These are phyloP conservation scores for Syzygium syzygioides DNA, from an alignment of 441 rosid species.

Conservation along the genomic window DNA sequence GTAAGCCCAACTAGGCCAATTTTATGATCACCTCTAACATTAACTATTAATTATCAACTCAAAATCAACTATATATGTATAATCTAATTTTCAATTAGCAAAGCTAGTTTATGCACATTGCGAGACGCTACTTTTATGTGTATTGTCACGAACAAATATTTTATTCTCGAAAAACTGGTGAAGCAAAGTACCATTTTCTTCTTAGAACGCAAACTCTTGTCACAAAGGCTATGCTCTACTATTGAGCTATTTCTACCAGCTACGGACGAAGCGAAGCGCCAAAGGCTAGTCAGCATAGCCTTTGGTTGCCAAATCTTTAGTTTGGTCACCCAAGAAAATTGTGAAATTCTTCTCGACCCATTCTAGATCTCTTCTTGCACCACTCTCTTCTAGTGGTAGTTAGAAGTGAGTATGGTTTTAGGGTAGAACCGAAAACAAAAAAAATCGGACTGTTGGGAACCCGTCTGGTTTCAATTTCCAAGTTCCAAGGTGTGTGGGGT, in stretches of 20 bases:
- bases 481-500: too few relatives aligned
- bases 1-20: background rate
- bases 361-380: background rate
- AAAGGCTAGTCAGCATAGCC: background rate
- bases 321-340: background rate
- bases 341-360: background rate
- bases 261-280: background rate
- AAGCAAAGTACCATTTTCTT: background rate
- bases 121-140: background rate
- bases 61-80: background rate
- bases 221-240: background rate
- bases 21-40: background rate
- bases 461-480: too few relatives aligned
- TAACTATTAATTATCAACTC: background rate
- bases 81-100: background rate
- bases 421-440: too few relatives aligned
- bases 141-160: background rate
- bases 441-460: too few relatives aligned
- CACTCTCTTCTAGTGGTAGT: background rate
- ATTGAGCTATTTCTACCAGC: background rate
- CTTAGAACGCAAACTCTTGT: background rate
- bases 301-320: background rate
- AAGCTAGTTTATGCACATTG: background rate
- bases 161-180: background rate
- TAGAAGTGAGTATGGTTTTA: too few relatives aligned